Evolutionary conservation across 345 rosid genomes (phyloP).

Genomic region (Dimocarpus longan): DNA sequence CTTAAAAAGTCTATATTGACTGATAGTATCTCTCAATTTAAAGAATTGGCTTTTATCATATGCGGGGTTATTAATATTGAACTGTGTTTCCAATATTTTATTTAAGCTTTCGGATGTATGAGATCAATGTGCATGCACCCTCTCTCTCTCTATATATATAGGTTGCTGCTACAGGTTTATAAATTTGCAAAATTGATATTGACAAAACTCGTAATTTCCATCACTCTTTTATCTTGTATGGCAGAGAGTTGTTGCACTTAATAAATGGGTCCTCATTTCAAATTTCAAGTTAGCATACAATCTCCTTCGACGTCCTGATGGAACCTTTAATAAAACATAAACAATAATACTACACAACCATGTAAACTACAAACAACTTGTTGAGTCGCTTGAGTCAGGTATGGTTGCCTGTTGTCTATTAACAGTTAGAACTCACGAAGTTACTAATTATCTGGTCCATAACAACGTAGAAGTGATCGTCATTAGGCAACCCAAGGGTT

Average conservation of each 20-base stretch:
- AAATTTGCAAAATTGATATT: not conserved
- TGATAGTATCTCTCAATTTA: too few species aligned
- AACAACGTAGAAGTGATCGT: constrained; percentile 64
- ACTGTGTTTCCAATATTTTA: constrained; percentile 2
- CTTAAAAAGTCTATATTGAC: too few species aligned
- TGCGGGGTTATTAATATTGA: constrained; percentile 4
- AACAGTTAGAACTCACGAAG: constrained; percentile 54
- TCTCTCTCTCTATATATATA: not conserved
- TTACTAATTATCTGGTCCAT: constrained; percentile 65
- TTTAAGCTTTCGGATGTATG: not conserved
- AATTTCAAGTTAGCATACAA: constrained; percentile 95
- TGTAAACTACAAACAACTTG: constrained; percentile 33
- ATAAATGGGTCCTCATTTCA: constrained; percentile 97
- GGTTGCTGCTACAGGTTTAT: not conserved
- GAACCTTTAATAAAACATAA: constrained; percentile 61
- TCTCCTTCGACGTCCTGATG: constrained; percentile 88
- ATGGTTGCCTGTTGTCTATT: constrained; percentile 29
- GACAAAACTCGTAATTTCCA: constrained; percentile 19
- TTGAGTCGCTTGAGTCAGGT: constrained; percentile 36
- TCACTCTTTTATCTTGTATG: constrained; percentile 12
- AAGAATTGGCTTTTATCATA: not conserved
- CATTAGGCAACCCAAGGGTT: constrained; percentile 92
- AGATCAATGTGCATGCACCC: constrained; percentile 15
- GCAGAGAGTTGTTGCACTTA: constrained; percentile 93
- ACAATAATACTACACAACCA: constrained; percentile 34